These are phyloP conservation scores for Spizellomyces sp. DNA, from an alignment of 192 early-diverging fungal genomes.

Conservation along the genomic window DNA sequence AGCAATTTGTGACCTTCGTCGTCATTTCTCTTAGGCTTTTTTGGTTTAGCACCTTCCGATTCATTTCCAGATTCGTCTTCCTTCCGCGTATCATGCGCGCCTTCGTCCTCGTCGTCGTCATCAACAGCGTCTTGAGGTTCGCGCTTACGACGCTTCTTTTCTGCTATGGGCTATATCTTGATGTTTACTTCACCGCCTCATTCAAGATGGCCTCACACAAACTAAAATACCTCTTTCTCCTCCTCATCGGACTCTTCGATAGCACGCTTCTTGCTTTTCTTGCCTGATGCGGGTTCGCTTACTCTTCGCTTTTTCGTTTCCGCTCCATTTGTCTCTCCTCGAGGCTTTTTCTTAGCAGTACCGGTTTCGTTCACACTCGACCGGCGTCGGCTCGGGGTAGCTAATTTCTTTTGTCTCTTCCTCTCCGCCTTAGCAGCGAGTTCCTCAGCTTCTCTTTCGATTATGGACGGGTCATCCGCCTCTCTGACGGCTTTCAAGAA, in stretches of 20 bases:
- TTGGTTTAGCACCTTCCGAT: background rate
- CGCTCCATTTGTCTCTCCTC: background rate
- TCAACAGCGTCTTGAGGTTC: background rate
- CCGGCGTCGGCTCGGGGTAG: background rate
- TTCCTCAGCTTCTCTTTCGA: conserved; percentile 4
- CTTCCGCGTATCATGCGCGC: background rate
- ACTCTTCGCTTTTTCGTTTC: background rate
- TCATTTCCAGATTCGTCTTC: background rate
- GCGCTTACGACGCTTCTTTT: too few relatives aligned
- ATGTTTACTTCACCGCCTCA: too few relatives aligned
- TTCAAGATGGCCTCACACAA: too few relatives aligned
- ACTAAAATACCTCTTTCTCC: background rate
- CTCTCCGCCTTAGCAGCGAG: background rate
- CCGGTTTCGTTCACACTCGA: background rate
- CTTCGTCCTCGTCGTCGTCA: background rate
- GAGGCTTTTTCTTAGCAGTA: background rate
- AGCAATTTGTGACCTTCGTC: conserved; percentile 1
- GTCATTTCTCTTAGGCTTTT: background rate
- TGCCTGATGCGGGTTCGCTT: background rate
- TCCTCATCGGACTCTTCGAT: conserved; percentile 3
- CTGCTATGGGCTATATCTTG: too few relatives aligned
- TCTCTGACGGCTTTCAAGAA: conserved; percentile 8
- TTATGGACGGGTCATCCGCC: conserved; percentile 4
- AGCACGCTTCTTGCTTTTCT: background rate
- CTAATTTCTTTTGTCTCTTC: background rate